These are phyloP conservation scores for Cordyceps cicadae DNA, from an alignment of 2,329 filamentous ascomycete genomes.

Conservation along the genomic window DNA sequence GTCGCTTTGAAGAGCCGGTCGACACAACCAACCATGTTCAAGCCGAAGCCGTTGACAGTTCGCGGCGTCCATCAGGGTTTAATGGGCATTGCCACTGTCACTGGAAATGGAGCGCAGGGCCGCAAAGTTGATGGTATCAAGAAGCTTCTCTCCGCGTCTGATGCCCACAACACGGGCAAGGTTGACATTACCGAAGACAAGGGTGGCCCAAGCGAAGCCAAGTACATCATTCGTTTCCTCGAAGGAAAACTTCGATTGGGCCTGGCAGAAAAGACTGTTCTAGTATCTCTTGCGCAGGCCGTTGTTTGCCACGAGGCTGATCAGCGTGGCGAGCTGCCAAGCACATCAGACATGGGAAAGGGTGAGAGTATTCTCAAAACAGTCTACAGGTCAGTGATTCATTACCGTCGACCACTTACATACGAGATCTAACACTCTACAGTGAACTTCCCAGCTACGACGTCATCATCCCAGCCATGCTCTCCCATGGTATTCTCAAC, in stretches of 20 bases:
- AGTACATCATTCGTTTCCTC: slow-evolving; percentile 84
- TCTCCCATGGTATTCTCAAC: slow-evolving; percentile 77
- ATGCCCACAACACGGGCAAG: slow-evolving; percentile 64
- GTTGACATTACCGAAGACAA: slow-evolving; percentile 89
- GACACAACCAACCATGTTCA: slow-evolving; percentile 97
- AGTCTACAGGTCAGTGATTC: slow-evolving; percentile 63
- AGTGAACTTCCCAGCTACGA: slow-evolving; percentile 94
- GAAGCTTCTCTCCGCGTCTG: slow-evolving; percentile 86
- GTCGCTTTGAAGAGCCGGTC: slow-evolving; percentile 93
- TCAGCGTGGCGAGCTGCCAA: slow-evolving; percentile 61
- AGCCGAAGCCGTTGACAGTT: slow-evolving; percentile 83
- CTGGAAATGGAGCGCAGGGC: slow-evolving; percentile 79
- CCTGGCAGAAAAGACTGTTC: slow-evolving; percentile 82
- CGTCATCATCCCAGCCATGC: slow-evolving; percentile 82
- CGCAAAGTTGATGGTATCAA: slow-evolving; percentile 93
- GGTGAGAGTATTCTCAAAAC: slow-evolving; percentile 82
- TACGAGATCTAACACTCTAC: slow-evolving; percentile 24
- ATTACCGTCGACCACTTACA: accelerated
- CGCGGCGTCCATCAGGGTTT: slow-evolving; percentile 79
- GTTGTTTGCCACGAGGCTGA: slow-evolving; percentile 75
- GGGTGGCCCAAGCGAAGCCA: slow-evolving; percentile 88
- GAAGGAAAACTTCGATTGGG: slow-evolving; percentile 91
- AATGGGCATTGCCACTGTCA: slow-evolving; percentile 77
- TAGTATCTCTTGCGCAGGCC: slow-evolving; percentile 84
- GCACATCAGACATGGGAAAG: slow-evolving; percentile 67